Base-by-base conservation (phyloP, 768 basidiomycete species). In the Podaxis sp. region DNA sequence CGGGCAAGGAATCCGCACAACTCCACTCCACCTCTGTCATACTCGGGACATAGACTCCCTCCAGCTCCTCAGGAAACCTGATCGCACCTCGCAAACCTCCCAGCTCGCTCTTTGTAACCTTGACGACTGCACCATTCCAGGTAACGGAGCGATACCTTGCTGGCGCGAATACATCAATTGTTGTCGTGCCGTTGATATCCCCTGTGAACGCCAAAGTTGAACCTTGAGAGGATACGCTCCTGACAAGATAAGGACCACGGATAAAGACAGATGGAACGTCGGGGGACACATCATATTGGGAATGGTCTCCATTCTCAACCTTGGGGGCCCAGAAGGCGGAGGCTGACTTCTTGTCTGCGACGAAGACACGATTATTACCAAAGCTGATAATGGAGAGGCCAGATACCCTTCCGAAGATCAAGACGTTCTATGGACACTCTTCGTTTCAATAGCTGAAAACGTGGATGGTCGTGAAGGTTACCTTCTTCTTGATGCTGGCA, bases 291-390 rank as follows among this genome's bases (percentile, higher is more conserved):
- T 75, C 73, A 59, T 77, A 77, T 51, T 68, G 72, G 2, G 56
- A 66, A 51, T 68, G 66, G 0, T 67, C 68, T 5, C 53, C 66
- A 38, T 44, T 66, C 0, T 67, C 61, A 1, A 90, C 72, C 20
- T 80, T 80, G 1, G 89, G 88, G 1, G 83, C 80, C 81, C 85
- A 90, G 73, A 88, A 84, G 3, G 81, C 82, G 10, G 79, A 80
- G 1, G 86, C 85, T 3, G 84, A 83, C 56, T 74, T 72, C n/a
- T 84, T 78, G 67, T 90, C 88, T 7, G 81, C 81, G 64, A 82
- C 82, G 26, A 89, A 77, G 56, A 90, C 69, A 36, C 87, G 71
- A 4, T 70, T 74, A 36, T 78, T 78, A 0, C 79, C 82, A 58
- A 82, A 76, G 17, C 79, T 68, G 60, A 81, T 74, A n/a, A 85